Conservation (phyloP, 78 protist genomes). For the Chrysochromulina tobinii region DNA sequence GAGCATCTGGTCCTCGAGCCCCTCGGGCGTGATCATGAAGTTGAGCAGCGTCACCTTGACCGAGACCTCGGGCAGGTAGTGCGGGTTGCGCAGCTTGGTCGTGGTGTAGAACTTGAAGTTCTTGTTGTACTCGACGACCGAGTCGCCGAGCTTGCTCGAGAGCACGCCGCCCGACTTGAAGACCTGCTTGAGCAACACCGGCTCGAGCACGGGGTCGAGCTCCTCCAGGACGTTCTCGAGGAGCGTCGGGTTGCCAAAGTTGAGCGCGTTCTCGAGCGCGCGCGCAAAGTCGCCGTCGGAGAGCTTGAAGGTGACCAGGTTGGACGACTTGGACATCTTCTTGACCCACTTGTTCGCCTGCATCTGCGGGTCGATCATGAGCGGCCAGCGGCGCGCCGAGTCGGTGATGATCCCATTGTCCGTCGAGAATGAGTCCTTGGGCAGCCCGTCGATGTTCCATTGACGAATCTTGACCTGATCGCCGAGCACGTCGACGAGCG, state of each 20-base stretch:
- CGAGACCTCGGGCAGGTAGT: slow-evolving; percentile 65
- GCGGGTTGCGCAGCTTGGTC: slow-evolving; percentile 72
- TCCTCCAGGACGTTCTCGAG: slow-evolving; percentile 67
- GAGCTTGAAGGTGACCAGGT: slow-evolving; percentile 66
- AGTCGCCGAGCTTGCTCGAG: slow-evolving; percentile 60
- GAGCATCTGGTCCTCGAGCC: slow-evolving; percentile 85
- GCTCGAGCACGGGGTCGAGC: slow-evolving; percentile 63
- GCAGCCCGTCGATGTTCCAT: slow-evolving; percentile 81
- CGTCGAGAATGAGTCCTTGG: slow-evolving; percentile 74
- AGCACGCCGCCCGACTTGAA: slow-evolving; percentile 35
- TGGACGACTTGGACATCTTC: slow-evolving; percentile 6
- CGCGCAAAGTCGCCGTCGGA: slow-evolving; percentile 61
- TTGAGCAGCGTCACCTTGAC: slow-evolving; percentile 79
- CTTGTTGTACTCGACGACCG: slow-evolving; percentile 37
- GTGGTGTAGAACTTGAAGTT: slow-evolving; percentile 73
- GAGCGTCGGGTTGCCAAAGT: slow-evolving; percentile 51
- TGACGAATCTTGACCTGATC: slow-evolving; percentile 69
- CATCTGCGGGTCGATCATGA: slow-evolving; percentile 74
- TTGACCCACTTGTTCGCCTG: slow-evolving; percentile 78
- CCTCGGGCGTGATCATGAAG: slow-evolving; percentile 77
- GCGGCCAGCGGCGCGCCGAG: slow-evolving; percentile 79
- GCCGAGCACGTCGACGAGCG: slow-evolving; percentile 36
- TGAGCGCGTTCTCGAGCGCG: slow-evolving; percentile 71
- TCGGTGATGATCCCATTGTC: slow-evolving; percentile 81
- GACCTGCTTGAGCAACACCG: slow-evolving; percentile 49